Evolutionary conservation across 495 filamentous ascomycete species (phyloP).

Genomic region (Trichoderma asperelloides): DNA sequence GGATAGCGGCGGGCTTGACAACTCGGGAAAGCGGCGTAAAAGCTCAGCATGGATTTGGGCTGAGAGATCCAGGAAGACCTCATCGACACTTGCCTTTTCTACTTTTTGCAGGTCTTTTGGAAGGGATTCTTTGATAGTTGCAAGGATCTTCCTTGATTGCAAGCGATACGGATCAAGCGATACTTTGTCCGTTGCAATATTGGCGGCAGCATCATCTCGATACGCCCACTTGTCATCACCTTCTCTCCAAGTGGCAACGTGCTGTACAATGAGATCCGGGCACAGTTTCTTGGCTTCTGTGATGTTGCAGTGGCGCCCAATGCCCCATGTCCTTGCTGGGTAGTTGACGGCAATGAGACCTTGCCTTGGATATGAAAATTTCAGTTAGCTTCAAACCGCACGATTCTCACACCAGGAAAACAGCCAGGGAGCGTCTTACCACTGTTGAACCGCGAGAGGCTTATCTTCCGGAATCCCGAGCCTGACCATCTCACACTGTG

Average conservation of each 20-base stretch:
- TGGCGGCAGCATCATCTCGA: conserved; percentile 61
- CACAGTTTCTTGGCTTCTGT: conserved; percentile 84
- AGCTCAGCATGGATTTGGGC: conserved; percentile 69
- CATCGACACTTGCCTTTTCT: conserved; percentile 85
- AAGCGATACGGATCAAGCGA: conserved; percentile 86
- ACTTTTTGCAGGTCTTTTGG: conserved; percentile 54
- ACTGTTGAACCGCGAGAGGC: conserved; percentile 89
- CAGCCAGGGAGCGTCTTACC: conserved; percentile 30
- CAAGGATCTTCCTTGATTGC: conserved; percentile 74
- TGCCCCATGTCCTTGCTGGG: conserved; percentile 69
- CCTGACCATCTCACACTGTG: conserved; percentile 89
- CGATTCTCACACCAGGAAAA: background rate
- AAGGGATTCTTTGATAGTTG: conserved; percentile 68
- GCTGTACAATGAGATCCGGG: conserved; percentile 74
- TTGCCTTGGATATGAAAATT: conserved; percentile 30
- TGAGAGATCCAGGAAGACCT: conserved; percentile 88
- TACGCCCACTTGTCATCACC: conserved; percentile 90
- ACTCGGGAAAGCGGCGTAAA: conserved; percentile 68
- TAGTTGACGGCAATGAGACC: conserved; percentile 96
- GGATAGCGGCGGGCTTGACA: conserved; percentile 52
- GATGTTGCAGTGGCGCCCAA: conserved; percentile 64
- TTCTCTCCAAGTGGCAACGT: conserved; percentile 92
- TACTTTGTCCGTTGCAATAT: conserved; percentile 84
- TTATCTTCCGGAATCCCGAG: conserved; percentile 61
- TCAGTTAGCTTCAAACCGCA: background rate